Percentiles rank a stretch among this genome's conserved stretches.
phyloP scores from a whole-genome alignment of 768 basidiomycete species.

The Crucibulum laeve region DNA sequence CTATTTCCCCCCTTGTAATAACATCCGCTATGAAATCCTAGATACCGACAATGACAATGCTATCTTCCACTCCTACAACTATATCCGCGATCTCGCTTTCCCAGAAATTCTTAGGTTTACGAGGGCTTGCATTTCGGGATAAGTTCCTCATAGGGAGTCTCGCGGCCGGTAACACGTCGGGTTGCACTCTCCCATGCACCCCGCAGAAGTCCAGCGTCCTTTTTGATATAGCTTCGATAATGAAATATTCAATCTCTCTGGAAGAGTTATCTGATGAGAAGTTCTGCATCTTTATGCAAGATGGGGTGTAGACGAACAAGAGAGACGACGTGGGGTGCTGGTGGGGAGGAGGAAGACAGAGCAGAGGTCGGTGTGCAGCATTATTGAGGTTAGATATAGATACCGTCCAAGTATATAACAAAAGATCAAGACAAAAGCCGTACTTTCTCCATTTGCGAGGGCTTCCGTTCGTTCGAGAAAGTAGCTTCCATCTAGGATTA shows the following conservation, averaged over 20 bases:
- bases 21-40: no score
- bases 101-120: slow-evolving; percentile 11
- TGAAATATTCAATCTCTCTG: slow-evolving; percentile 61
- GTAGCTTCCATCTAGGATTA: slow-evolving; percentile 29
- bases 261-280: slow-evolving; percentile 36
- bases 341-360: slow-evolving; percentile 35
- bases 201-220: slow-evolving; percentile 52
- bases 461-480: slow-evolving; percentile 39
- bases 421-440: slow-evolving; percentile 8
- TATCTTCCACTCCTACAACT: slow-evolving; percentile 6
- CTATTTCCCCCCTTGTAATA: not conserved
- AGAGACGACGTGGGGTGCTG: slow-evolving; percentile 26
- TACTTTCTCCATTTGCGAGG: slow-evolving; percentile 52
- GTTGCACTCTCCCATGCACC: slow-evolving; percentile 48
- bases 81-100: slow-evolving; percentile 12
- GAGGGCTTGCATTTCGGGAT: no score
- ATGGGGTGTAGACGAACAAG: slow-evolving; percentile 34
- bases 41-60: no score
- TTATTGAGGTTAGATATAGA: slow-evolving; percentile 36
- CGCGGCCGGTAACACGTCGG: no score
- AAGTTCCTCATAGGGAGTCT: no score
- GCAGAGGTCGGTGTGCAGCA: slow-evolving; percentile 51
- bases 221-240: slow-evolving; percentile 60
- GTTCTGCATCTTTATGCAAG: slow-evolving; percentile 19
- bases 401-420: not conserved